These are phyloP conservation scores for Candida adriatica DNA, from an alignment of 805 yeast species.

Conservation along the genomic window DNA sequence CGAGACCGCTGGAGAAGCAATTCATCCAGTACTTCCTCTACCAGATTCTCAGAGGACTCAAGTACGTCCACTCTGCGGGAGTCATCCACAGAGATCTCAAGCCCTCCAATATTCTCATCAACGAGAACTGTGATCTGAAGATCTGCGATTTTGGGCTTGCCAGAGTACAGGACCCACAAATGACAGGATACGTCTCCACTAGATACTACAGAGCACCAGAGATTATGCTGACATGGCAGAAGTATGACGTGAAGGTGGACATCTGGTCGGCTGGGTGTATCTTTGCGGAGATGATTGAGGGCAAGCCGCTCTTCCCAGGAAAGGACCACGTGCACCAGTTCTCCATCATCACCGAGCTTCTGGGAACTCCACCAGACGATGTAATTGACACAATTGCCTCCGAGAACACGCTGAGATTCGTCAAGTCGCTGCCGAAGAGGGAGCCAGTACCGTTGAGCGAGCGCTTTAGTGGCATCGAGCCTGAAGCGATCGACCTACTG, in stretches of 20 bases:
- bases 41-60: slow-evolving; percentile 85
- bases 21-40: slow-evolving; percentile 95
- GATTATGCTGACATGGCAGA: slow-evolving; percentile 98
- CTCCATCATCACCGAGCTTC: slow-evolving; percentile 88
- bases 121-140: slow-evolving; percentile 86
- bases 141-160: slow-evolving; percentile 95
- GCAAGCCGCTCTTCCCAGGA: slow-evolving; percentile 95
- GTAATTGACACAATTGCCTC: slow-evolving; percentile 95
- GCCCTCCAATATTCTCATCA: slow-evolving; percentile 77
- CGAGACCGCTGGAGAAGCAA: slow-evolving; percentile 92
- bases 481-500: slow-evolving; percentile 81
- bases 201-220: slow-evolving; percentile 97
- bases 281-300: slow-evolving; percentile 95
- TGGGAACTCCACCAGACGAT: slow-evolving; percentile 95
- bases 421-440: slow-evolving; percentile 85
- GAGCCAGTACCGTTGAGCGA: slow-evolving; percentile 86
- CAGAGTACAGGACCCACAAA: slow-evolving; percentile 95
- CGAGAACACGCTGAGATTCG: slow-evolving; percentile 91
- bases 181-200: slow-evolving; percentile 97
- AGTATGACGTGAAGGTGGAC: slow-evolving; percentile 93
- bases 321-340: slow-evolving; percentile 98
- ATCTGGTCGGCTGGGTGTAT: slow-evolving; percentile 98
- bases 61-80: slow-evolving; percentile 88
- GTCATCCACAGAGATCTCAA: slow-evolving; percentile 86
- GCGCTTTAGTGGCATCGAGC: slow-evolving; percentile 72